Evolutionary conservation across 306 rosid genomes (phyloP).

Genomic region (Rubus idaeus): DNA sequence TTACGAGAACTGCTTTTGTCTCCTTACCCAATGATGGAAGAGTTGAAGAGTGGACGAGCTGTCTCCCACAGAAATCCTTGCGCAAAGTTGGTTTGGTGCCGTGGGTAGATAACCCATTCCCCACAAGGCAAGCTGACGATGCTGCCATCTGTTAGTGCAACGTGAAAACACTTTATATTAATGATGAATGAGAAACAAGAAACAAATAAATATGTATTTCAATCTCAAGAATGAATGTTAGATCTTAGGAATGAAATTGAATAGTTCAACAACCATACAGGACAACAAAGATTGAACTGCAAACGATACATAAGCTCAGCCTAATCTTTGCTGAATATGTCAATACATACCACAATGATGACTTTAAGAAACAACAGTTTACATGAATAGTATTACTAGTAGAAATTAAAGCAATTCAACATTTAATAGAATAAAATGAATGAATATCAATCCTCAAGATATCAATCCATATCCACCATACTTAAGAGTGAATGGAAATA

Average conservation of each 20-base stretch:
- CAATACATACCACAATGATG: not conserved
- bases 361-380: not conserved
- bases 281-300: conserved; percentile 8
- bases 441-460: not conserved
- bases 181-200: not conserved
- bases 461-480: not conserved
- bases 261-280: conserved; percentile 3
- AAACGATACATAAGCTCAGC: not conserved
- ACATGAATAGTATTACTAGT: not conserved
- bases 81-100: conserved; percentile 45
- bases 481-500: not conserved
- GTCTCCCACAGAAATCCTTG: conserved; percentile 57
- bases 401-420: not conserved
- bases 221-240: not conserved
- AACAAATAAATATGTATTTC: not conserved
- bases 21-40: conserved; percentile 42
- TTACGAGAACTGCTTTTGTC: conserved; percentile 38
- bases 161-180: not conserved
- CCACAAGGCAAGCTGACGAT: conserved; percentile 77
- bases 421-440: not conserved
- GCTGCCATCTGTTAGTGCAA: conserved; percentile 60
- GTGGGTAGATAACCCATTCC: conserved; percentile 54
- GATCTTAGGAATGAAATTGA: not conserved
- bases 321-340: not conserved
- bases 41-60: conserved; percentile 37